These are phyloP conservation scores for Solanum verrucosum DNA, from an alignment of 257 asterid genomes.

Conservation along the genomic window DNA sequence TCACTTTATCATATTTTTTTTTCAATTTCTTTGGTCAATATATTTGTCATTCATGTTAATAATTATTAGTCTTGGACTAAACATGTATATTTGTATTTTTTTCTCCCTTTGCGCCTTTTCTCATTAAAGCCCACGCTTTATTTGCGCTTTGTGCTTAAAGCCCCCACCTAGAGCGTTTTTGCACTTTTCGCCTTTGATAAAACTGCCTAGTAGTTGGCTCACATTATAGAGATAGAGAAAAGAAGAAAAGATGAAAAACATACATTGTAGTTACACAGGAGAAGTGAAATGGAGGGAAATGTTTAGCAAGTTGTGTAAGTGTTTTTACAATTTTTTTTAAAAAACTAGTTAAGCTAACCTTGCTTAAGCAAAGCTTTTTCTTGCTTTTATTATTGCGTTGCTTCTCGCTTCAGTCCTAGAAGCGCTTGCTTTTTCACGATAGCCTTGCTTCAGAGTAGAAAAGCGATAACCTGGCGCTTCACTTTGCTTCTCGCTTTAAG, in stretches of 20 bases:
- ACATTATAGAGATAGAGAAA: too few relatives aligned
- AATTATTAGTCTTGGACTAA: too few relatives aligned
- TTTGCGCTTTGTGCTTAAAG: too few relatives aligned
- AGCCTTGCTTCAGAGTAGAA: background rate
- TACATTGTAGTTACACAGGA: background rate
- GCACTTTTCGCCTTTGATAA: too few relatives aligned
- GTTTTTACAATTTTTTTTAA: background rate
- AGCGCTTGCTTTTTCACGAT: background rate
- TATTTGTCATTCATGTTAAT: too few relatives aligned
- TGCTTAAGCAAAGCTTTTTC: background rate
- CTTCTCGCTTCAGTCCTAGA: background rate
- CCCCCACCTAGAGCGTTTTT: too few relatives aligned
- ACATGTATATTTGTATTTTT: too few relatives aligned
- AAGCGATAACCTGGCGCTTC: background rate
- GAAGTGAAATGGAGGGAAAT: background rate
- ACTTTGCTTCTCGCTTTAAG: background rate
- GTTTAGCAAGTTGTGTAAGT: background rate
- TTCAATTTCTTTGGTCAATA: too few relatives aligned
- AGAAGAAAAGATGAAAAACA: background rate
- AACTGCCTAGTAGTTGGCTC: background rate
- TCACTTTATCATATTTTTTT: too few relatives aligned
- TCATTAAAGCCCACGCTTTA: too few relatives aligned
- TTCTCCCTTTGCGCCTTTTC: too few relatives aligned
- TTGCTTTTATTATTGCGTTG: background rate
- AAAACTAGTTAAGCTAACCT: background rate